Conservation (phyloP, 495 filamentous ascomycete genomes). For the Penicillium crystallinum region DNA sequence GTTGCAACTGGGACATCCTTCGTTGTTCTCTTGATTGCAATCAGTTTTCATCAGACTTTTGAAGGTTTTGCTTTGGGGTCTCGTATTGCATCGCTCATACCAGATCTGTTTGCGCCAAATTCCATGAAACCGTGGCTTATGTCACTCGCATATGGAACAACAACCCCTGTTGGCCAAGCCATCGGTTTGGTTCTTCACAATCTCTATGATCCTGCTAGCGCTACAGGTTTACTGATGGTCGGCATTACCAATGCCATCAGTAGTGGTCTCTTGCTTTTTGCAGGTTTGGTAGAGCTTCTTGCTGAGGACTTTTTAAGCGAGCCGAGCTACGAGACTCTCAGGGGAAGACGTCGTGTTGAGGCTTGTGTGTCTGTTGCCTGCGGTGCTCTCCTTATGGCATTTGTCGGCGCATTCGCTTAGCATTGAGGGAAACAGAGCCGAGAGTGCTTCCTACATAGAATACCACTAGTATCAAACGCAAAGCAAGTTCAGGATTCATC, state of each 20-base stretch:
- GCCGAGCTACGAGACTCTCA: conserved; percentile 71
- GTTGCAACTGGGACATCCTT: conserved; percentile 75
- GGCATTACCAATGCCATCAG: conserved; percentile 91
- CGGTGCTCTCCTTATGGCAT: conserved; percentile 77
- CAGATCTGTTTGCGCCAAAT: conserved; percentile 45
- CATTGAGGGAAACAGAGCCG: neutral
- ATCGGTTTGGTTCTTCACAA: conserved; percentile 78
- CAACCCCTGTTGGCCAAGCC: conserved; percentile 86
- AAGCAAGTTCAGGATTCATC: too few species aligned
- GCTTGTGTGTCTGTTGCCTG: conserved; percentile 73
- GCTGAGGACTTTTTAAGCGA: conserved; percentile 93
- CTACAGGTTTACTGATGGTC: conserved; percentile 82
- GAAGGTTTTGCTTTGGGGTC: conserved; percentile 74
- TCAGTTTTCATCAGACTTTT: conserved; percentile 80
- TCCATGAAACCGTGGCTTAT: conserved; percentile 81
- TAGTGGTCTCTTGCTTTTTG: conserved; percentile 81
- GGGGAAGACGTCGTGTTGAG: conserved; percentile 62
- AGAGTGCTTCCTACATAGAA: too few species aligned
- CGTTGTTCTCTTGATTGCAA: conserved; percentile 73
- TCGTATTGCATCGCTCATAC: conserved; percentile 61
- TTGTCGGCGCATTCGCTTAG: conserved; percentile 86
- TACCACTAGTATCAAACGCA: neutral
- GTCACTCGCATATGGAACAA: conserved; percentile 85
- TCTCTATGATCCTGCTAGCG: conserved; percentile 76
- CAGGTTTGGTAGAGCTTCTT: conserved; percentile 83